Conservation (phyloP, 345 rosid genomes). For the Iberis pinnata region DNA sequence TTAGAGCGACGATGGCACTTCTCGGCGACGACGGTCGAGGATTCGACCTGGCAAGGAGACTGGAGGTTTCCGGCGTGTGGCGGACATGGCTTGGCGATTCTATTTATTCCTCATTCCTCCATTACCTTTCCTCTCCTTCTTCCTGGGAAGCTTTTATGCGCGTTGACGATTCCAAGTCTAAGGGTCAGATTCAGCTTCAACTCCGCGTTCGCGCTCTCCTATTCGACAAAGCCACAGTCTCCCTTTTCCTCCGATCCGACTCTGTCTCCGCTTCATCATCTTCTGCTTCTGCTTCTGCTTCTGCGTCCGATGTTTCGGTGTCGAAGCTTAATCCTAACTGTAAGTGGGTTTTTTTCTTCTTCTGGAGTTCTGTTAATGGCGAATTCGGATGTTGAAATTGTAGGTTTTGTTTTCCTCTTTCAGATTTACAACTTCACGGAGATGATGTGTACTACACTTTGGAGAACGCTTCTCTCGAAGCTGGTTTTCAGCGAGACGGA, state of each 20-base stretch:
- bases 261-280: conserved; percentile 11
- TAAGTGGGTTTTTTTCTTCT: conserved; percentile 23
- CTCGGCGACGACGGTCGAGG: conserved; percentile 93
- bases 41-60: conserved; percentile 71
- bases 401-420: not conserved
- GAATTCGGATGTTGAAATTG: not conserved
- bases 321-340: conserved; percentile 70
- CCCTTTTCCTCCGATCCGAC: conserved; percentile 58
- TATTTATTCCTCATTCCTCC: conserved; percentile 41
- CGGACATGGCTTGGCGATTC: conserved; percentile 83
- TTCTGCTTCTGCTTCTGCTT: conserved; percentile 25
- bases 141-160: conserved; percentile 83
- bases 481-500: conserved; percentile 46
- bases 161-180: conserved; percentile 58
- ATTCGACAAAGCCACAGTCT: conserved; percentile 66
- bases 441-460: conserved; percentile 75
- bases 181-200: conserved; percentile 79
- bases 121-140: conserved; percentile 56
- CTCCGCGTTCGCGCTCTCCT: conserved; percentile 86
- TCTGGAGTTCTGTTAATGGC: conserved; percentile 1
- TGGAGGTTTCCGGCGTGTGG: conserved; percentile 71
- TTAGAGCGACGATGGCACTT: conserved; percentile 44
- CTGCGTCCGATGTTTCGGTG: conserved; percentile 35
- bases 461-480: conserved; percentile 43
- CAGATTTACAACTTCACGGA: conserved; percentile 83